phyloP scores from a whole-genome alignment of 371 early-diverging fungal species.

The Dinochytrium kinnereticum region DNA sequence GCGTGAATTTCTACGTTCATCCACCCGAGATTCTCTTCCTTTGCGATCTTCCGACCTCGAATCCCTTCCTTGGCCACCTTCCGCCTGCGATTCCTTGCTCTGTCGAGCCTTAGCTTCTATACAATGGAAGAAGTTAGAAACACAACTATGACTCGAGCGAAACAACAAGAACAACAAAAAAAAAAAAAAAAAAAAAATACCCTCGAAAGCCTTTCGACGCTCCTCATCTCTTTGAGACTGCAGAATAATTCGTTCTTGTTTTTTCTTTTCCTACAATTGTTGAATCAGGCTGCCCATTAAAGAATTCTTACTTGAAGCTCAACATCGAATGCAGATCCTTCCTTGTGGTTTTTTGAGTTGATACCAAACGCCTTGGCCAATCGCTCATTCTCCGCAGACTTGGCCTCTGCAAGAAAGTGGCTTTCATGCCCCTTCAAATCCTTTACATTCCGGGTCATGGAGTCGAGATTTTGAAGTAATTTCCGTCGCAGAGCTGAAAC shows the following conservation, averaged over 20 bases:
- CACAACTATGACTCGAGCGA: too few species aligned
- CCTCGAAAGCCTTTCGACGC: conserved; percentile 1
- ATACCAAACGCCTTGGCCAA: conserved; percentile 77
- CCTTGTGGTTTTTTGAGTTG: conserved; percentile 62
- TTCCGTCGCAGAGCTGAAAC: conserved; percentile 51
- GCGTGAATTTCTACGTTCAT: neutral
- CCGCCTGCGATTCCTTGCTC: neutral
- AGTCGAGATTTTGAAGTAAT: conserved; percentile 52
- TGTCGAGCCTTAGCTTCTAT: neutral
- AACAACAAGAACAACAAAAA: too few species aligned
- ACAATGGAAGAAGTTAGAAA: neutral
- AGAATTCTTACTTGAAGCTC: conserved; percentile 65
- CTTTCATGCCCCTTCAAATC: conserved; percentile 58
- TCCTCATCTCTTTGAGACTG: neutral
- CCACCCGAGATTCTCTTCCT: neutral
- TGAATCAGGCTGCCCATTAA: neutral
- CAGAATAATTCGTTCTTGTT: neutral
- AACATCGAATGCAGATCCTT: conserved; percentile 83
- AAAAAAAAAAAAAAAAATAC: neutral
- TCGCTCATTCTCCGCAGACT: conserved; percentile 67
- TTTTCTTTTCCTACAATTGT: neutral
- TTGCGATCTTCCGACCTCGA: neutral
- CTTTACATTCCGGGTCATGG: conserved; percentile 15
- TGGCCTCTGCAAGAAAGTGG: conserved; percentile 75
- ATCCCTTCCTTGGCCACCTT: neutral